A percentile compares a stretch with the other conserved stretches of the same genome.
Evolutionary conservation across 768 basidiomycete genomes (phyloP).

Genomic region (Kwoniella heveanensis): DNA sequence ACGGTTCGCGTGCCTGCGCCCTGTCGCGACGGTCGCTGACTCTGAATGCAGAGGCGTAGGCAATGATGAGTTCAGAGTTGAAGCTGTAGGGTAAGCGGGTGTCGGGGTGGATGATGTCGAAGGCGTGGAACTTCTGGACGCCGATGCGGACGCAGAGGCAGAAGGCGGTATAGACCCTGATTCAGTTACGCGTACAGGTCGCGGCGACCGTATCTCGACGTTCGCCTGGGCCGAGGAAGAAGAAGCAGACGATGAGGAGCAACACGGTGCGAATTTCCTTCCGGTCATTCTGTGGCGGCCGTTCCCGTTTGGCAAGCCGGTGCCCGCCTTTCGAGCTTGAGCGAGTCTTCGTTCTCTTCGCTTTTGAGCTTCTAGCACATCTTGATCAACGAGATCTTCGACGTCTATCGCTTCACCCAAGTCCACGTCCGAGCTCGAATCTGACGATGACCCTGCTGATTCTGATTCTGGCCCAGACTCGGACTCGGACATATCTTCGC

Average conservation of each 20-base stretch:
- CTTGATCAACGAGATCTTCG: constrained; percentile 3
- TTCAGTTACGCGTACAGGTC: constrained; percentile 1
- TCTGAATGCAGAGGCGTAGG: constrained; percentile 38
- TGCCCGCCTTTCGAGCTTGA: neutral
- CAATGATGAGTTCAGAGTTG: constrained; percentile 15
- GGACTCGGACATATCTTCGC: neutral
- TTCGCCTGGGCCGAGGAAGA: neutral
- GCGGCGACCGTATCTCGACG: constrained; percentile 11
- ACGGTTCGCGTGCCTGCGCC: neutral
- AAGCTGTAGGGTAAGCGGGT: constrained; percentile 19
- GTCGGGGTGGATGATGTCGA: constrained; percentile 8
- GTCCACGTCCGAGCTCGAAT: neutral
- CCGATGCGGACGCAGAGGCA: constrained; percentile 7
- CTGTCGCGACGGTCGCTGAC: constrained; percentile 2
- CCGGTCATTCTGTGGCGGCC: neutral
- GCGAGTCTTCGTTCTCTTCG: constrained; percentile 14
- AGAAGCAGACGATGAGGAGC: constrained; percentile 12
- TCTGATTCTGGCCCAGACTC: constrained; percentile 4
- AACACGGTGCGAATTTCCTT: neutral
- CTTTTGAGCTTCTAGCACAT: neutral
- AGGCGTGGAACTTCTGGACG: constrained; percentile 15
- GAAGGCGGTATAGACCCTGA: neutral
- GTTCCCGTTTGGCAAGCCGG: neutral
- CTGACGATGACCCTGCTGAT: too few relatives aligned
- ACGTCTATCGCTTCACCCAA: constrained; percentile 1